These are phyloP conservation scores for Trichomonas vaginalis DNA, from an alignment of 208 protist genomes.

Conservation along the genomic window DNA sequence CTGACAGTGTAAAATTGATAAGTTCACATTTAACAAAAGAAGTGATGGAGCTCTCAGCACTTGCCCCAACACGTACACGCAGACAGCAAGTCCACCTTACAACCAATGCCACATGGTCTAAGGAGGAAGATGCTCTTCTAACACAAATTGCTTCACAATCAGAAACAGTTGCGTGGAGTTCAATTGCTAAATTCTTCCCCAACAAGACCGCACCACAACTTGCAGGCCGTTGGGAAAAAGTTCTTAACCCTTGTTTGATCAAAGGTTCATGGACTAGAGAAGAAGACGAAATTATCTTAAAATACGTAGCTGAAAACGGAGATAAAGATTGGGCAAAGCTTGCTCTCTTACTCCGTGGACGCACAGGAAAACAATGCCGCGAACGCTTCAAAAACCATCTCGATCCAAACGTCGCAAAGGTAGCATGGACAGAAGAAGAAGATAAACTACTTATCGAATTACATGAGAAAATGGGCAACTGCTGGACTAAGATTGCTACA, in stretches of 20 bases:
- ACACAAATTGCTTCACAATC: neutral
- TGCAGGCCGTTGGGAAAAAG: neutral
- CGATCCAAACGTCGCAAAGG: constrained; percentile 23
- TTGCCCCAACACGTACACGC: neutral
- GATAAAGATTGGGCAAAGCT: constrained; percentile 32
- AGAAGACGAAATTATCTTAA: constrained; percentile 5
- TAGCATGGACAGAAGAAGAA: constrained; percentile 38
- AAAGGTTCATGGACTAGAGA: constrained; percentile 9
- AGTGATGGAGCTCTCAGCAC: neutral
- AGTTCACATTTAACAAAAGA: neutral
- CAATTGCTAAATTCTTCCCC: neutral
- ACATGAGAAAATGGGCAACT: neutral
- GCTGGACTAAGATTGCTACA: neutral
- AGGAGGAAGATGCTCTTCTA: neutral
- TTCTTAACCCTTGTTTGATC: neutral
- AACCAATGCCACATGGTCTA: neutral
- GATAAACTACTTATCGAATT: constrained; percentile 20
- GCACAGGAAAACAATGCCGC: neutral
- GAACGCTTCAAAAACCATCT: constrained; percentile 12
- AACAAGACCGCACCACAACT: constrained; percentile 7
- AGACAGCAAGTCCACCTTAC: neutral
- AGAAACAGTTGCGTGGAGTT: neutral
- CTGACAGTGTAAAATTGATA: too few species aligned
- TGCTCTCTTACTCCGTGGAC: neutral
- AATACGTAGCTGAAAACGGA: constrained; percentile 24